Evolutionary conservation across 2,329 filamentous ascomycete genomes (phyloP).

Genomic region (Colletotrichum liriopes): DNA sequence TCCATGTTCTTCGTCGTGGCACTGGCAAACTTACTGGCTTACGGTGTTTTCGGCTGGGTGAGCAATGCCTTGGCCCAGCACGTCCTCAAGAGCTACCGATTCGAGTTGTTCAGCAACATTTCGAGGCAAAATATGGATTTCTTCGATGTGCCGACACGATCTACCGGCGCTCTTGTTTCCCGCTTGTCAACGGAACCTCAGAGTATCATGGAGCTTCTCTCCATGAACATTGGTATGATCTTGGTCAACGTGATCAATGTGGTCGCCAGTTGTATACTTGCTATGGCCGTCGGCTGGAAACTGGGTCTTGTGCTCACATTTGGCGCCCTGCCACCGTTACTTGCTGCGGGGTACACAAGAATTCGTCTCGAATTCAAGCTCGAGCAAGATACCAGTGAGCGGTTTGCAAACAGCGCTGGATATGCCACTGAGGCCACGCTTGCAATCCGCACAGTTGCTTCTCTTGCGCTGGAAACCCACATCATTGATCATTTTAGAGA

Average conservation of each 20-base stretch:
- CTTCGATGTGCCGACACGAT: constrained; percentile 47
- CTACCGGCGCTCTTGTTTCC: constrained; percentile 56
- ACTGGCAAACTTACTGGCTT: constrained; percentile 42
- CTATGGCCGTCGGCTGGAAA: constrained; percentile 65
- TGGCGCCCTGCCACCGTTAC: constrained; percentile 54
- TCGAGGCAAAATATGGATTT: no score
- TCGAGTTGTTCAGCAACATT: no score
- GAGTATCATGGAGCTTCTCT: no score
- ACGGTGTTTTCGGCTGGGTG: no score
- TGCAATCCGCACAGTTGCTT: constrained; percentile 65
- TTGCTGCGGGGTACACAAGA: constrained; percentile 62
- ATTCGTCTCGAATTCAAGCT: constrained; percentile 66
- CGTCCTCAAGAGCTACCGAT: no score
- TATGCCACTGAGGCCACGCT: constrained; percentile 66
- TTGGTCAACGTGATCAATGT: constrained; percentile 54
- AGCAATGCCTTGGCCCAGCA: no score
- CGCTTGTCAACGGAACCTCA: constrained; percentile 52
- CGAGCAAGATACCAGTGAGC: constrained; percentile 59
- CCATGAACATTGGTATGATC: constrained; percentile 61
- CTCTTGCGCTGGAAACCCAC: constrained; percentile 62
- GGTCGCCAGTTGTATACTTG: constrained; percentile 62
- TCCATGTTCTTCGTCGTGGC: no score
- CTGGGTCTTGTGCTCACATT: constrained; percentile 64
- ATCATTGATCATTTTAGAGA: constrained; percentile 56
- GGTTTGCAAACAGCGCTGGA: constrained; percentile 63